Evolutionary conservation across 1,284 basidiomycete genomes (phyloP).

Genomic region (Trametes versicolor): DNA sequence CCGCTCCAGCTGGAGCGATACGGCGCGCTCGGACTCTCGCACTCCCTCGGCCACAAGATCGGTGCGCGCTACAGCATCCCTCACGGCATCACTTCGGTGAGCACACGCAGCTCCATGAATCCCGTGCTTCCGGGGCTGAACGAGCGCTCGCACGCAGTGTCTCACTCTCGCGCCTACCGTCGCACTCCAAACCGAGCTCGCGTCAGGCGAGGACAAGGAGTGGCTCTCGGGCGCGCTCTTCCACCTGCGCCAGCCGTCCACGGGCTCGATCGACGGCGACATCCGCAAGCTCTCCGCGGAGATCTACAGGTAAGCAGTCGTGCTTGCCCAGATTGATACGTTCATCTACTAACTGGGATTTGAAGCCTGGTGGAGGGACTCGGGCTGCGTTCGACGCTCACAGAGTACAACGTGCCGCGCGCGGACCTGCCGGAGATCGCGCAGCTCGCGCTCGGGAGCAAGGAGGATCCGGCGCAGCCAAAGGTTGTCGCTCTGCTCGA

Average conservation of each 20-base stretch:
- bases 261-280: slow-evolving; percentile 68
- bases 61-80: slow-evolving; percentile 82
- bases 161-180: slow-evolving; percentile 78
- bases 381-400: slow-evolving; percentile 64
- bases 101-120: no score
- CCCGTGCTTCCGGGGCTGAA: no score
- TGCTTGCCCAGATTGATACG: neutral
- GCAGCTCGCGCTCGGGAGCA: slow-evolving; percentile 53
- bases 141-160: slow-evolving; percentile 55
- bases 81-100: slow-evolving; percentile 84
- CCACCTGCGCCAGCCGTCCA: slow-evolving; percentile 65
- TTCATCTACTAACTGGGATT: no score
- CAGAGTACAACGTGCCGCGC: slow-evolving; percentile 67
- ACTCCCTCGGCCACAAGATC: slow-evolving; percentile 78
- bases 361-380: slow-evolving; percentile 67
- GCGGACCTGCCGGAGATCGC: slow-evolving; percentile 64
- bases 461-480: slow-evolving; percentile 48
- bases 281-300: slow-evolving; percentile 59
- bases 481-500: slow-evolving; percentile 59
- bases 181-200: slow-evolving; percentile 62
- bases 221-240: slow-evolving; percentile 63
- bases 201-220: slow-evolving; percentile 66
- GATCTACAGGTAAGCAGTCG: slow-evolving; percentile 61
- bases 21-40: slow-evolving; percentile 77
- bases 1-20: slow-evolving; percentile 66